phyloP scores from a whole-genome alignment of 2,329 filamentous ascomycete genomes.

The Clonostachys rhizophaga region DNA sequence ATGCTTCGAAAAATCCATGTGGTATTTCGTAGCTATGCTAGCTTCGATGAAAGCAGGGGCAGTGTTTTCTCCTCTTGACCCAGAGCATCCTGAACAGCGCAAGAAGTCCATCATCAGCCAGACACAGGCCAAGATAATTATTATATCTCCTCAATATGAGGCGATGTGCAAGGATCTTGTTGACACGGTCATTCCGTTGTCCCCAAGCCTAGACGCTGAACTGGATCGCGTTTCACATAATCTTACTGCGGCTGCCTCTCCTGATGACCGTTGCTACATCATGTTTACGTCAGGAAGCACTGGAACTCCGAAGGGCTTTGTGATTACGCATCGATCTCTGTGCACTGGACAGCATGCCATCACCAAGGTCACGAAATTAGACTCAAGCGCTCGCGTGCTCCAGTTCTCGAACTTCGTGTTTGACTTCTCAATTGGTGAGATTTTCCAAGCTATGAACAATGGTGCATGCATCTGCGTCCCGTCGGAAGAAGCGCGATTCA shows the following conservation, averaged over 20 bases:
- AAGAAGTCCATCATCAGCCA: slow-evolving; percentile 2
- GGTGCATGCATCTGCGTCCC: slow-evolving; percentile 33
- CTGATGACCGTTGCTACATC: slow-evolving; percentile 6
- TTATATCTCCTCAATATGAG: slow-evolving; percentile 1
- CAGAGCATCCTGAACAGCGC: slow-evolving; percentile 5
- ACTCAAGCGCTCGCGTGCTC: slow-evolving; percentile 40
- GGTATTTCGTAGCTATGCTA: slow-evolving; percentile 16
- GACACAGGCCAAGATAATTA: slow-evolving; percentile 3
- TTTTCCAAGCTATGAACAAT: slow-evolving; percentile 36
- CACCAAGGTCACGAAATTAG: slow-evolving; percentile 31
- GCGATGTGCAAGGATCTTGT: slow-evolving; percentile 12
- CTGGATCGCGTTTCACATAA: not conserved
- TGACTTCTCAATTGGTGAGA: slow-evolving; percentile 38
- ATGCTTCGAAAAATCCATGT: slow-evolving; percentile 16
- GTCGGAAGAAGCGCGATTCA: slow-evolving; percentile 15
- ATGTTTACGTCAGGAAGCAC: slow-evolving; percentile 12
- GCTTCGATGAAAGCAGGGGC: slow-evolving; percentile 19
- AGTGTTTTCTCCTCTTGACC: slow-evolving; percentile 19
- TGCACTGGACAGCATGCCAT: not conserved
- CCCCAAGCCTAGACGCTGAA: slow-evolving; percentile 15
- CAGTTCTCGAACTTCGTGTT: slow-evolving; percentile 43
- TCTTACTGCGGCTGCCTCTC: not conserved
- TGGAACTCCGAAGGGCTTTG: slow-evolving; percentile 12
- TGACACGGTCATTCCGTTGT: too few species aligned
- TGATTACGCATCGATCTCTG: slow-evolving; percentile 9